Percentiles rank a stretch among this genome's conserved stretches.
These are phyloP conservation scores for Ogataea glucozyma DNA, from an alignment of 805 yeast genomes.

Conservation along the genomic window DNA sequence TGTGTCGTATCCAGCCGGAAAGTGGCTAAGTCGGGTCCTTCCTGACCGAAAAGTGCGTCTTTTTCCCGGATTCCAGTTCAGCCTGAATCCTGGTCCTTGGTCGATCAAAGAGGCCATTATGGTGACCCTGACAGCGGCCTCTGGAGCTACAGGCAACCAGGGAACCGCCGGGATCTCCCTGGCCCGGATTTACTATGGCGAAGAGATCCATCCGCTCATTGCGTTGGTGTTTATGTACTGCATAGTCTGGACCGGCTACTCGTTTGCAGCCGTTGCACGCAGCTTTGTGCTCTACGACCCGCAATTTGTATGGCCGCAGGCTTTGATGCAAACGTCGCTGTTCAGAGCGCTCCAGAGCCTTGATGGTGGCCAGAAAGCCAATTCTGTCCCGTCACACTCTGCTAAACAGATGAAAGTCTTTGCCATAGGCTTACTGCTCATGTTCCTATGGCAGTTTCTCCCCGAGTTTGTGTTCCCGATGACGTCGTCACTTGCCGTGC, in stretches of 20 bases:
- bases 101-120: slow-evolving; percentile 53
- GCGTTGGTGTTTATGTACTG: slow-evolving; percentile 51
- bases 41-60: slow-evolving; percentile 35
- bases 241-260: slow-evolving; percentile 53
- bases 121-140: slow-evolving; percentile 52
- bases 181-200: slow-evolving; percentile 45
- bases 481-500: slow-evolving; percentile 48
- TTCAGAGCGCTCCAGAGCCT: slow-evolving; percentile 33
- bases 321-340: slow-evolving; percentile 52
- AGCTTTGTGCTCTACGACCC: slow-evolving; percentile 48
- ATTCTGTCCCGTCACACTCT: no score
- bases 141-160: slow-evolving; percentile 53
- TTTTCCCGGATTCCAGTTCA: slow-evolving; percentile 29
- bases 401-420: slow-evolving; percentile 39
- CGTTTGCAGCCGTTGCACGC: slow-evolving; percentile 53
- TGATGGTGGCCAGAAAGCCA: slow-evolving; percentile 9
- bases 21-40: slow-evolving; percentile 43
- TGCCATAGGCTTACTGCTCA: slow-evolving; percentile 34
- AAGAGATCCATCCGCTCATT: slow-evolving; percentile 37
- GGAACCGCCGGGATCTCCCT: slow-evolving; percentile 50
- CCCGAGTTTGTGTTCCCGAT: slow-evolving; percentile 52
- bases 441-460: slow-evolving; percentile 49
- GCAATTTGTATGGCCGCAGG: slow-evolving; percentile 51
- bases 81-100: slow-evolving; percentile 58
- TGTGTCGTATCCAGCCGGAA: slow-evolving; percentile 48